phyloP scores from a whole-genome alignment of 2,329 filamentous ascomycete genomes.

The Aplosporella prunicola region DNA sequence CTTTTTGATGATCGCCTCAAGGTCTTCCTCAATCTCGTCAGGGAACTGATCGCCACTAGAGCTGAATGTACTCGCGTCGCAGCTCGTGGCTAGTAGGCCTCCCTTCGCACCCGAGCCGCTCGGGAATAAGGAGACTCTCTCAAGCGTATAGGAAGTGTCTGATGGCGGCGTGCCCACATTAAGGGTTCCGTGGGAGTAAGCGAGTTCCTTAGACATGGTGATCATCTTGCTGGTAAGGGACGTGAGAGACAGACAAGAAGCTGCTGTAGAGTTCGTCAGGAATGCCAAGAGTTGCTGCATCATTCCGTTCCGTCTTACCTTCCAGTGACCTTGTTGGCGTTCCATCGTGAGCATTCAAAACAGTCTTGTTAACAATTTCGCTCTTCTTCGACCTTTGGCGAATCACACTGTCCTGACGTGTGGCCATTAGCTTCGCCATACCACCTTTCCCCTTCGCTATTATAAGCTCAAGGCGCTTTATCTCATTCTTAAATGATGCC shows the following conservation, averaged over 20 bases:
- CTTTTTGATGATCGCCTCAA: not conserved
- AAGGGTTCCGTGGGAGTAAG: too few species aligned
- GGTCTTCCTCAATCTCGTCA: not conserved
- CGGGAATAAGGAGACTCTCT: constrained; percentile 1
- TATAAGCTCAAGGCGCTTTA: constrained; percentile 29
- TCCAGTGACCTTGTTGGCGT: too few species aligned
- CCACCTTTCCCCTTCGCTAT: constrained; percentile 33
- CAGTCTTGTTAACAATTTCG: too few species aligned
- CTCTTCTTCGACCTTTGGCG: constrained; percentile 20
- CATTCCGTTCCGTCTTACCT: too few species aligned
- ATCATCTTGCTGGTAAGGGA: too few species aligned
- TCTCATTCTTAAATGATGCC: constrained; percentile 1
- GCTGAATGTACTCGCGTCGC: not conserved
- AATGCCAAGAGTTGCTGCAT: too few species aligned
- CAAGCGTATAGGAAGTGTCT: not conserved
- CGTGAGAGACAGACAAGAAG: too few species aligned
- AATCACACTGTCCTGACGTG: constrained; percentile 33
- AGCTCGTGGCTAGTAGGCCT: too few species aligned
- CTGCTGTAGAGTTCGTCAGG: too few species aligned
- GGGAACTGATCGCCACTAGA: not conserved
- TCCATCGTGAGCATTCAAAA: too few species aligned
- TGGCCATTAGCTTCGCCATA: constrained; percentile 32
- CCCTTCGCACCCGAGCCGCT: too few species aligned
- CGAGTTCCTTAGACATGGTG: too few species aligned
- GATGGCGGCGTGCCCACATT: constrained; percentile 7